phyloP scores from a whole-genome alignment of 2,329 filamentous ascomycete genomes.

The Diaporthe sp. region DNA sequence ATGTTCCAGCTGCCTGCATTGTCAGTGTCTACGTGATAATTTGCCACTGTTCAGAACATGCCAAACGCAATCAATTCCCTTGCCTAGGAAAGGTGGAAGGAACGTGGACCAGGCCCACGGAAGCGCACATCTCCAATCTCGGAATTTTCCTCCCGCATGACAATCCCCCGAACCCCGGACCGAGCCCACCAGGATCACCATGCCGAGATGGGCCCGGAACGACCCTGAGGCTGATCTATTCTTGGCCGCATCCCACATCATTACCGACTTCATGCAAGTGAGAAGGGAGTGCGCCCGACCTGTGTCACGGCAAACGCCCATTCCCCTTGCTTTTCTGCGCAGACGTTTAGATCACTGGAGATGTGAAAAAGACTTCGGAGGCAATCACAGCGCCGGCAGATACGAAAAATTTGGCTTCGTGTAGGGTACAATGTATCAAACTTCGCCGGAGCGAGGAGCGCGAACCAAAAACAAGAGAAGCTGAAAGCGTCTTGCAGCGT shows the following conservation, averaged over 20 bases:
- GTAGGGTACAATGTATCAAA: background rate
- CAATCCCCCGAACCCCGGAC: constrained; percentile 8
- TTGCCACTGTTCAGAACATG: background rate
- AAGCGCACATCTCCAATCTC: background rate
- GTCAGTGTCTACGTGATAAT: too few relatives aligned
- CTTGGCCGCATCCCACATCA: constrained; percentile 3
- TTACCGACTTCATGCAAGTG: background rate
- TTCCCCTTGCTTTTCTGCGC: too few relatives aligned
- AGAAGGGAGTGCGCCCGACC: background rate
- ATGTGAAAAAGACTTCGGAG: background rate
- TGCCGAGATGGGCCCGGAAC: background rate
- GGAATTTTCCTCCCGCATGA: background rate
- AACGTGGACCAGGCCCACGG: background rate
- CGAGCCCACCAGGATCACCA: background rate
- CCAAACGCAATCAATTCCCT: background rate
- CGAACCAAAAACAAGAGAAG: background rate
- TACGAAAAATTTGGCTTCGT: background rate
- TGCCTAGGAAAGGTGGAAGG: background rate
- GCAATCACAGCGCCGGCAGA: background rate
- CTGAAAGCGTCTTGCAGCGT: background rate
- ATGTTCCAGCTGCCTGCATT: background rate
- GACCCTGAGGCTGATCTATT: constrained; percentile 17
- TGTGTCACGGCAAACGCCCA: background rate
- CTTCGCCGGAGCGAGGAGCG: background rate
- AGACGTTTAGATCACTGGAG: too few relatives aligned